A percentile compares a stretch with the other conserved stretches of the same genome.
These are phyloP conservation scores for Lepidium didymum DNA, from an alignment of 345 rosid genomes.

Conservation along the genomic window DNA sequence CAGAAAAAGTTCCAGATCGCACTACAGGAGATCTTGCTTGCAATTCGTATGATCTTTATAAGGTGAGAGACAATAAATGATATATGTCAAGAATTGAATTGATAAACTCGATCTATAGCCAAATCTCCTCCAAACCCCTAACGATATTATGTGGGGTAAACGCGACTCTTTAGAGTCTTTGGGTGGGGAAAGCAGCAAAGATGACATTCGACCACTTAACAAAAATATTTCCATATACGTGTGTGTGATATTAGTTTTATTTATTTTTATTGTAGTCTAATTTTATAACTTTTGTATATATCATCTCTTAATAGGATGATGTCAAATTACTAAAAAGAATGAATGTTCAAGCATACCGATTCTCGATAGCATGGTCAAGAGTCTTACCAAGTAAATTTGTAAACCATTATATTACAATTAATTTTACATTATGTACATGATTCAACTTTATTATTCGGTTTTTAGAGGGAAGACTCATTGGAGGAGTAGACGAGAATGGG, in stretches of 20 bases:
- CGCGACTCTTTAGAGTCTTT: too few species aligned
- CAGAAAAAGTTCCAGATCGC: constrained; percentile 8
- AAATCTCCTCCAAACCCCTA: too few species aligned
- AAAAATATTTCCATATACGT: too few species aligned
- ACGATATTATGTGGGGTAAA: too few species aligned
- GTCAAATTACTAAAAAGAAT: neutral
- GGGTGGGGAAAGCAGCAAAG: too few species aligned
- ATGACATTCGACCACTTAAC: too few species aligned
- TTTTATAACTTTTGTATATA: neutral
- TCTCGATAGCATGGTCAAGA: constrained; percentile 34
- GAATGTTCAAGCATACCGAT: constrained; percentile 6
- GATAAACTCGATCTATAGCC: too few species aligned
- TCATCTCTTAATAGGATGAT: constrained; percentile 17
- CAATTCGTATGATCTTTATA: constrained; percentile 9
- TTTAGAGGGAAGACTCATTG: constrained; percentile 26
- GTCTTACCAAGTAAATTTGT: constrained; percentile 35
- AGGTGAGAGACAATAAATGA: neutral
- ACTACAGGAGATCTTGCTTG: constrained; percentile 12
- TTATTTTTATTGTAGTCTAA: neutral
- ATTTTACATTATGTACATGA: neutral
- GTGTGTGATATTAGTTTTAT: too few species aligned
- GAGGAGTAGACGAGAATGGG: constrained; percentile 28
- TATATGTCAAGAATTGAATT: too few species aligned
- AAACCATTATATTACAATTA: neutral
- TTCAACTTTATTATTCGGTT: neutral